A percentile compares a stretch with the other conserved stretches of the same genome.
These are phyloP conservation scores for Fusarium sp. DNA, from an alignment of 2,329 filamentous ascomycete species.

Conservation along the genomic window DNA sequence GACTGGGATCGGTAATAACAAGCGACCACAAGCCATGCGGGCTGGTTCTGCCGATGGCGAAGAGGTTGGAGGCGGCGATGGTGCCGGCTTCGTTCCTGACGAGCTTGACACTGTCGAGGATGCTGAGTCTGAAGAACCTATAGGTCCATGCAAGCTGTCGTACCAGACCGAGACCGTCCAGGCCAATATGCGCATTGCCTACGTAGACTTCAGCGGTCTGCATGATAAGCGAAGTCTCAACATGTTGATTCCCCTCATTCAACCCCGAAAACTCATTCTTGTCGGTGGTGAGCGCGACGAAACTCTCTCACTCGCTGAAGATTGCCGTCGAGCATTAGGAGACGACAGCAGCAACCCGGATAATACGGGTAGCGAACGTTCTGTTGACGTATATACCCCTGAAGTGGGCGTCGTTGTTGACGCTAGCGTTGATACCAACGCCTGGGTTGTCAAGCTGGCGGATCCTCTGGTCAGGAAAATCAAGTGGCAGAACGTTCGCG, in stretches of 20 bases:
- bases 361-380: conserved; percentile 56
- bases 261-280: conserved; percentile 94
- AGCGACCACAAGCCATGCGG: conserved; percentile 65
- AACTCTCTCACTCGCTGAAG: conserved; percentile 79
- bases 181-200: conserved; percentile 81
- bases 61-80: conserved; percentile 49
- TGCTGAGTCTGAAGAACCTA: conserved; percentile 60
- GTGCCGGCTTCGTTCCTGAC: conserved; percentile 58
- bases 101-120: conserved; percentile 71
- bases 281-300: conserved; percentile 83
- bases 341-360: conserved; percentile 13
- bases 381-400: conserved; percentile 84
- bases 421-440: conserved; percentile 96
- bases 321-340: conserved; percentile 76
- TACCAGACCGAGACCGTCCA: conserved; percentile 71
- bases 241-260: conserved; percentile 93
- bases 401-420: conserved; percentile 78
- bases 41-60: conserved; percentile 59
- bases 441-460: conserved; percentile 93
- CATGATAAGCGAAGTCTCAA: conserved; percentile 94
- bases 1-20: conserved; percentile 59
- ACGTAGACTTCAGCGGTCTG: conserved; percentile 90
- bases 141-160: conserved; percentile 80
- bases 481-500: conserved; percentile 94
- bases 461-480: conserved; percentile 85